Evolutionary conservation across 2,329 filamentous ascomycete species (phyloP).

Genomic region (Colletotrichum liriopes): DNA sequence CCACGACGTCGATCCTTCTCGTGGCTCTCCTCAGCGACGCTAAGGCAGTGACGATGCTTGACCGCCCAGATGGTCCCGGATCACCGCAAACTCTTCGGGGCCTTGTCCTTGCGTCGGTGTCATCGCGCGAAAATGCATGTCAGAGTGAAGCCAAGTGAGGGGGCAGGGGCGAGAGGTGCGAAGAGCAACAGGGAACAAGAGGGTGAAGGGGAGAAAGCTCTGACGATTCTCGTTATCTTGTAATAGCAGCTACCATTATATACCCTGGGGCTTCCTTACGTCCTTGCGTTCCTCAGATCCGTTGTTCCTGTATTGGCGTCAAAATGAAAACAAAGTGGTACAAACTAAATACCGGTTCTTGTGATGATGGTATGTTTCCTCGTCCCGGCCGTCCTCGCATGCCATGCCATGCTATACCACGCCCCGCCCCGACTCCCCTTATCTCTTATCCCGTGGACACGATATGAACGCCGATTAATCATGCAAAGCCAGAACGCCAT

Average conservation of each 20-base stretch:
- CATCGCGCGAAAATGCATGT: constrained; percentile 32
- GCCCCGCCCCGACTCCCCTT: neutral
- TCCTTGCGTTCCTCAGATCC: constrained; percentile 23
- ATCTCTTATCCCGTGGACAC: constrained; percentile 23
- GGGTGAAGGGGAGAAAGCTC: constrained; percentile 18
- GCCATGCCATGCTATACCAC: constrained; percentile 18
- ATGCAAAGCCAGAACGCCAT: constrained; percentile 37
- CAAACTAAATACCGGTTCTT: constrained; percentile 34
- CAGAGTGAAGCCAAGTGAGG: constrained; percentile 15
- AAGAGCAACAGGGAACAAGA: neutral
- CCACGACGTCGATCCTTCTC: constrained; percentile 15
- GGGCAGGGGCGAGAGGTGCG: neutral
- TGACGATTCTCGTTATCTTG: constrained; percentile 30
- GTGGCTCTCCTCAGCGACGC: neutral
- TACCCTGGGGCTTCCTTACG: constrained; percentile 22
- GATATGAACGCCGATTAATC: constrained; percentile 39
- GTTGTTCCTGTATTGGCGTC: constrained; percentile 29
- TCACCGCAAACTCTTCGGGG: neutral
- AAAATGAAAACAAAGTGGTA: constrained; percentile 9
- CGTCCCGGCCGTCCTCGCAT: constrained; percentile 33
- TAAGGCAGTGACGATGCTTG: constrained; percentile 4
- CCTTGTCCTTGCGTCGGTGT: constrained; percentile 35
- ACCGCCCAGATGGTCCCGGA: constrained; percentile 6
- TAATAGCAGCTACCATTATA: constrained; percentile 40
- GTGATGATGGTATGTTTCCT: constrained; percentile 36